These are phyloP conservation scores for Scorias spongiosa DNA, from an alignment of 2,329 filamentous ascomycete species.

Conservation along the genomic window DNA sequence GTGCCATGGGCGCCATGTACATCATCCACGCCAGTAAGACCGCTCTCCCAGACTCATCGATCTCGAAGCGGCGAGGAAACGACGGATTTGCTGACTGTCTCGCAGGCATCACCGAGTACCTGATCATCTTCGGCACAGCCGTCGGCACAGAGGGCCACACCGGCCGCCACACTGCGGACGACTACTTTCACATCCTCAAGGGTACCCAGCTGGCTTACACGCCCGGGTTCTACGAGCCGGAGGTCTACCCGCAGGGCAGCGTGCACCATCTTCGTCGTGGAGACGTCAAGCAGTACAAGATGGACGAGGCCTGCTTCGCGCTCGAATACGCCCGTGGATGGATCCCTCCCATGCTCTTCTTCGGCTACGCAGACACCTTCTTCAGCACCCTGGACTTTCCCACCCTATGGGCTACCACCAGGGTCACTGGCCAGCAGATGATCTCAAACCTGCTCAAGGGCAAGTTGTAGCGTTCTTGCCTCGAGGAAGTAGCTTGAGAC, in stretches of 20 bases:
- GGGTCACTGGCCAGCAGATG: conserved; percentile 64
- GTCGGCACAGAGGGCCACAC: conserved; percentile 78
- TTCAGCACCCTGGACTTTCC: conserved; percentile 68
- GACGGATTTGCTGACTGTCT: not conserved
- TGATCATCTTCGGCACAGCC: conserved; percentile 75
- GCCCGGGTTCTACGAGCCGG: conserved; percentile 48
- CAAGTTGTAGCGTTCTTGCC: conserved; percentile 32
- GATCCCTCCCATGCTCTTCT: conserved; percentile 87
- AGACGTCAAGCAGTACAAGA: conserved; percentile 67
- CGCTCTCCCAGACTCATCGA: not conserved
- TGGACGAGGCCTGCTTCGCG: conserved; percentile 62
- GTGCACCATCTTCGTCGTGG: conserved; percentile 61
- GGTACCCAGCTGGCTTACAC: conserved; percentile 66
- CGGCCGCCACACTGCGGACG: conserved; percentile 78
- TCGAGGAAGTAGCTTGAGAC: no score
- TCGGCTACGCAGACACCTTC: conserved; percentile 71
- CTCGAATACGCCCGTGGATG: conserved; percentile 75
- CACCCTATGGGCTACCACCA: conserved; percentile 69
- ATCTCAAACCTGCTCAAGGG: conserved; percentile 51
- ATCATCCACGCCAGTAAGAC: conserved; percentile 68
- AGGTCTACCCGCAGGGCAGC: conserved; percentile 53
- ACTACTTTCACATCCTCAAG: conserved; percentile 83
- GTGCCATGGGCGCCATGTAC: conserved; percentile 85
- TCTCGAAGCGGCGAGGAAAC: not conserved
- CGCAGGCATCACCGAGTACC: conserved; percentile 62